A percentile compares a stretch with the other conserved stretches of the same genome.
Evolutionary conservation across 1,284 basidiomycete species (phyloP).

Genomic region (Trichosporon inkin): DNA sequence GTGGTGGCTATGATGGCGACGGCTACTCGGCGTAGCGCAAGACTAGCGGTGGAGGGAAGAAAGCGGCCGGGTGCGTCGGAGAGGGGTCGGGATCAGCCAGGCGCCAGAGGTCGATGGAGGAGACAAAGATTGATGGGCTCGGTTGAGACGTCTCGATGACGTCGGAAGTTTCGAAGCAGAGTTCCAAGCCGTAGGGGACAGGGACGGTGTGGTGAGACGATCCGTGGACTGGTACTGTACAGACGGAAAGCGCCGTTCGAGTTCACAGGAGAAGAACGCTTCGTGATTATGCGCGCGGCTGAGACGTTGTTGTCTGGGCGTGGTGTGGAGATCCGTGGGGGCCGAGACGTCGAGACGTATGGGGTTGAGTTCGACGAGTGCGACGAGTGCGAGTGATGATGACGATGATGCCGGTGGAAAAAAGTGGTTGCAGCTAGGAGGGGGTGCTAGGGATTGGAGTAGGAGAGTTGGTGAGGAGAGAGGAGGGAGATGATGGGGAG

Average conservation of each 20-base stretch:
- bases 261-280: neutral
- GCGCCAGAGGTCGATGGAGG: neutral
- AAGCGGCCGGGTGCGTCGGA: neutral
- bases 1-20: constrained; percentile 9
- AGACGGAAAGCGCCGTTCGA: neutral
- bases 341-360: too few species aligned
- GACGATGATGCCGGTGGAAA: neutral
- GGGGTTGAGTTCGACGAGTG: neutral
- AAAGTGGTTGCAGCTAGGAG: neutral
- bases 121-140: neutral
- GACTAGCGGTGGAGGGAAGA: neutral
- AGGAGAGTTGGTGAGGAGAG: constrained; percentile 3
- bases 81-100: neutral
- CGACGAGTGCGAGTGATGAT: neutral
- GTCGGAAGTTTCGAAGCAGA: neutral
- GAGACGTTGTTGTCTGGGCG: neutral
- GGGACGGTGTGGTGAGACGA: constrained; percentile 2
- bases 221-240: neutral
- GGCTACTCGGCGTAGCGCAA: constrained; percentile 4
- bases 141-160: neutral
- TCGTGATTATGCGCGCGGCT: neutral
- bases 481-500: constrained; percentile 1
- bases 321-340: too few species aligned
- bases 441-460: constrained; percentile 3
- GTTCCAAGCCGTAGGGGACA: neutral